phyloP scores from a whole-genome alignment of 176 grass and related monocot species.

The Cenchrus americanus region DNA sequence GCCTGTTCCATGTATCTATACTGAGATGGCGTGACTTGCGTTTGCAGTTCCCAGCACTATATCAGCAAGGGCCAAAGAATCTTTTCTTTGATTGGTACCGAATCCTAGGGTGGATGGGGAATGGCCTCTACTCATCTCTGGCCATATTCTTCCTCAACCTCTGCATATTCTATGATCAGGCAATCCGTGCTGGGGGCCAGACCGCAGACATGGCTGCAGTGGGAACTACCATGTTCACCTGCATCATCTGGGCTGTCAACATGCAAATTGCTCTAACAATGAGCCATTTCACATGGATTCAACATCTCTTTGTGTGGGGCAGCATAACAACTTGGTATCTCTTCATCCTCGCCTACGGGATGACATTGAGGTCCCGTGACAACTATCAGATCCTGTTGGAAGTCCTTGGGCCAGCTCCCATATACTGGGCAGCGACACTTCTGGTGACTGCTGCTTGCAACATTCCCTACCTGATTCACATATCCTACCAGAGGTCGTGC shows the following conservation, averaged over 20 bases:
- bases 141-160: constrained; percentile 89
- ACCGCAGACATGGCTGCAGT: constrained; percentile 92
- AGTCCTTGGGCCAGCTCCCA: constrained; percentile 82
- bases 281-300: constrained; percentile 99
- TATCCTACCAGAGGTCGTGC: constrained; percentile 86
- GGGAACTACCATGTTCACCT: constrained; percentile 96
- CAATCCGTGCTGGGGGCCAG: constrained; percentile 78
- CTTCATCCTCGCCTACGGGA: constrained; percentile 84
- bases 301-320: constrained; percentile 92
- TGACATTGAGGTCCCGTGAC: constrained; percentile 56
- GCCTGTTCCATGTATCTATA: constrained; percentile 13
- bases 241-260: constrained; percentile 98
- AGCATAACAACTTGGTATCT: constrained; percentile 93
- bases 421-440: constrained; percentile 77
- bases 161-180: constrained; percentile 72
- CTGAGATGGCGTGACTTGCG: constrained; percentile 31
- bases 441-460: constrained; percentile 81
- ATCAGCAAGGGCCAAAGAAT: constrained; percentile 96
- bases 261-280: constrained; percentile 95
- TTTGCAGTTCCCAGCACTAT: constrained; percentile 91
- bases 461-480: constrained; percentile 83
- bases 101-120: constrained; percentile 95
- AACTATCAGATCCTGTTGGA: constrained; percentile 79
- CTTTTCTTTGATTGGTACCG: constrained; percentile 99
- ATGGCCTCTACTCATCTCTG: constrained; percentile 97